Evolutionary conservation across 2,329 filamentous ascomycete species (phyloP).

Genomic region (Cladosporium sphaerospermum): DNA sequence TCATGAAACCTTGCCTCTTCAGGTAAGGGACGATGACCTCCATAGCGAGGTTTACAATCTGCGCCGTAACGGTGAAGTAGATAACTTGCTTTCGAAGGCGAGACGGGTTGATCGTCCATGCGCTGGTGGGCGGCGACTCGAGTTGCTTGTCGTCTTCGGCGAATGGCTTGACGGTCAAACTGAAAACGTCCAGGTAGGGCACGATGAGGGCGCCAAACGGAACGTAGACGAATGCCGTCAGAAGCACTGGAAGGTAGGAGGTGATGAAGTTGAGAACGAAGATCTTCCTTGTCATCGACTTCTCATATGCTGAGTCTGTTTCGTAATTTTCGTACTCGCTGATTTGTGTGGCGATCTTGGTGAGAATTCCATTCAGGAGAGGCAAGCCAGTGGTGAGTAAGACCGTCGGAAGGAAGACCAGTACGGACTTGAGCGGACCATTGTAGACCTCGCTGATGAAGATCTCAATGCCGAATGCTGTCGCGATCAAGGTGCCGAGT

Average conservation of each 20-base stretch:
- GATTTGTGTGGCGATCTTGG: slow-evolving; percentile 66
- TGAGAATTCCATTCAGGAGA: slow-evolving; percentile 68
- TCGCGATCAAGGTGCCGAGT: slow-evolving; percentile 75
- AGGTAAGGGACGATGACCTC: slow-evolving; percentile 80
- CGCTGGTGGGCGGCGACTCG: slow-evolving; percentile 40
- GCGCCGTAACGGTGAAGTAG: slow-evolving; percentile 91
- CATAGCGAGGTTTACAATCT: slow-evolving; percentile 78
- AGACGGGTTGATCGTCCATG: slow-evolving; percentile 74
- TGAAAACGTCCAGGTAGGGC: slow-evolving; percentile 80
- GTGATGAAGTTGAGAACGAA: slow-evolving; percentile 97
- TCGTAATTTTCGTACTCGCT: slow-evolving; percentile 89
- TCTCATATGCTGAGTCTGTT: slow-evolving; percentile 75
- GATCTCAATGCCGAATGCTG: slow-evolving; percentile 87
- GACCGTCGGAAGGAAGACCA: slow-evolving; percentile 84
- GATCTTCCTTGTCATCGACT: slow-evolving; percentile 82
- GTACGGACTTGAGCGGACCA: slow-evolving; percentile 76
- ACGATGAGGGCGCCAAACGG: slow-evolving; percentile 81
- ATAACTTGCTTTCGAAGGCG: slow-evolving; percentile 87
- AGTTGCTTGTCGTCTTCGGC: slow-evolving; percentile 69
- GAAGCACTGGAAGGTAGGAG: slow-evolving; percentile 83
- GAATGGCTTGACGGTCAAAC: slow-evolving; percentile 65
- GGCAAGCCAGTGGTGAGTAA: slow-evolving; percentile 79
- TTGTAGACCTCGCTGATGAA: slow-evolving; percentile 93
- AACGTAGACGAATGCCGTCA: slow-evolving; percentile 91
- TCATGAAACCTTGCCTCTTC: slow-evolving; percentile 70